Evolutionary conservation across 345 rosid genomes (phyloP), one percentile per base, ranked within the genome.

Genomic region (Hibiscus tridactylites): DNA sequence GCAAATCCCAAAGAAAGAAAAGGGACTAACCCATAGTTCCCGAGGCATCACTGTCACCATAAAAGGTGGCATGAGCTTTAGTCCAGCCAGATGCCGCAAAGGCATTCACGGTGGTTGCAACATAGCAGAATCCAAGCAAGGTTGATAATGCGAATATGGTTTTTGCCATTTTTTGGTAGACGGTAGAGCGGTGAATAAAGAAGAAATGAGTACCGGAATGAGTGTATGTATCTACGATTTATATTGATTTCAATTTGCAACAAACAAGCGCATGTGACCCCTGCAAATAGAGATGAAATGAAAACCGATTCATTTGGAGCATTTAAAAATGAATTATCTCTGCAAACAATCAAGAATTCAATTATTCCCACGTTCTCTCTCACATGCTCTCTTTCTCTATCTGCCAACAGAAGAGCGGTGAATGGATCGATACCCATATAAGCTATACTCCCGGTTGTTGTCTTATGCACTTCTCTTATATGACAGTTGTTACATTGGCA

Each of bases 31-130:
- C 93, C 96, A 90, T 88, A 6, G 96, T 90, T 73, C 96, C 96
- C 1, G 93, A 84, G 56, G 96, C 96, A 70, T 88, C 96, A 53
- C 88, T 78, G 60, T 91, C 96, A 35, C 96, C 96, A 68, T 90
- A 90, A 77, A 90, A 90, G 1, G 96, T 90, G 68, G 96, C 96
- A 73, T 90, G 93, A 50, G 83, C 96, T 33, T 75, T 75, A 9
- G 72, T 81, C 90, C 88, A 84, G 4, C 84, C 82, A 2, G 97
- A 85, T 64, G 96, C 77, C 0, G 71, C 61, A 76, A 6, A 73
- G 17, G 76, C 54, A 33, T 53, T 59, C n/a, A 44, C 74, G 5
- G 74, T 62, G 1, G 54, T 5, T n/a, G 79, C 74, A 9, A 80
- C 71, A 75, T n/a, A 76, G 74, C 61, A 70, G 63, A 86, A 65